Base-by-base conservation (phyloP, 2,329 filamentous ascomycete genomes). In the Calonectria honghensis region DNA sequence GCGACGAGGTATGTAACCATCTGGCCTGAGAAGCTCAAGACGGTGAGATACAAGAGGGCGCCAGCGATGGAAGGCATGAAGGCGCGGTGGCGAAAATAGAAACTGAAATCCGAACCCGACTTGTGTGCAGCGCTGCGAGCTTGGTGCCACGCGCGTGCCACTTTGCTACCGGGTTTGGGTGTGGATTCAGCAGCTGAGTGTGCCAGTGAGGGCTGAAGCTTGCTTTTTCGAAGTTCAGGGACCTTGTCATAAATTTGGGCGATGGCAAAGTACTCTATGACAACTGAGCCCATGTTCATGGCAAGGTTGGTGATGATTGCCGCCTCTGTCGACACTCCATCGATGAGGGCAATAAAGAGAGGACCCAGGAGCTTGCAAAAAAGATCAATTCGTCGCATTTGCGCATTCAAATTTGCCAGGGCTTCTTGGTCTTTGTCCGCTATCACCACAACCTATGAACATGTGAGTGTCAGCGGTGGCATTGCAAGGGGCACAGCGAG, bases 1-100 rank as follows among this genome's bases (percentile, higher is more conserved):
- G 89, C 86, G 10, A 92, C 82, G 3, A 94, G 87, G 76, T 90
- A 93, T 0, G 91, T 92, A 67, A 91, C 85, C 90, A 93, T 92
- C 77, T 92, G 91, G 0, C 90, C 90, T 0, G 85, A 84, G 77
- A 92, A 91, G 16, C 86, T 88, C 2, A 92, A 85, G 0, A 91
- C 90, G 0, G 90, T 93, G 67, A 93, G 84, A 79, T 93, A 93
- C 3, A 93, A 87, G 0, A 93, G 81, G 0, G 90, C 86, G 0
- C 90, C 84, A 0, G 91, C 85, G 68, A 93, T 86, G 0, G 92
- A 93, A 0, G 92, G 89, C 0, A 93, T 84, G 75, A 93, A 90
- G 1, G 89, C 90, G 0, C 83, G 85, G 75, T 93, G 90, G 4
- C 81, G 76, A 71, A 89, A 75, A 81, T 93, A 93, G 39, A 86